Evolutionary conservation across 345 rosid species (phyloP).

Genomic region (Boechera stricta): DNA sequence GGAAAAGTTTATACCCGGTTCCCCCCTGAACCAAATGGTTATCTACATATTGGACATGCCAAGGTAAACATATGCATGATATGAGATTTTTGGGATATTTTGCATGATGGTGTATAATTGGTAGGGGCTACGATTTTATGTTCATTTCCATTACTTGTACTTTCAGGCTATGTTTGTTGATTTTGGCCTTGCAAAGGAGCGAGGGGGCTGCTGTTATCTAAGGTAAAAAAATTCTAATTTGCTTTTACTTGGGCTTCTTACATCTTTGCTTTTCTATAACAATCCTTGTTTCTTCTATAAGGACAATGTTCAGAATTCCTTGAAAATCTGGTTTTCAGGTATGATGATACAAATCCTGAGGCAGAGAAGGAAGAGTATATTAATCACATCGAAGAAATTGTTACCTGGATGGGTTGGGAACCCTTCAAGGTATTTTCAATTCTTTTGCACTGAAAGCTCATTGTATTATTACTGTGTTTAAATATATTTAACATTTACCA

Average conservation of each 20-base stretch:
- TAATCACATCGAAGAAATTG: constrained; percentile 94
- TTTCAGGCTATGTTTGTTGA: constrained; percentile 94
- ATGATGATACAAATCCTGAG: constrained; percentile 97
- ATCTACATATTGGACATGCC: constrained; percentile 98
- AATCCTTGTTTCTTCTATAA: constrained; percentile 8
- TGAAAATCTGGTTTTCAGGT: constrained; percentile 53
- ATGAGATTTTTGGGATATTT: constrained; percentile 10
- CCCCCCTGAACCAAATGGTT: constrained; percentile 99
- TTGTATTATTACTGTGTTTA: constrained; percentile 13
- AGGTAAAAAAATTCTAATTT: constrained; percentile 54
- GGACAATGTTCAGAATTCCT: not conserved
- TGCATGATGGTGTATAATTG: constrained; percentile 4
- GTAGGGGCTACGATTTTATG: constrained; percentile 12
- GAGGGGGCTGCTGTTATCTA: constrained; percentile 86
- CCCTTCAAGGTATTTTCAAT: constrained; percentile 74
- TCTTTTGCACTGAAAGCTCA: not conserved
- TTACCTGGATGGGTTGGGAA: constrained; percentile 97
- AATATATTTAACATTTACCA: constrained; percentile 27
- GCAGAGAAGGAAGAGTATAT: constrained; percentile 98
- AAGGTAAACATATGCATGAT: constrained; percentile 58
- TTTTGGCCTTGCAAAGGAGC: constrained; percentile 95
- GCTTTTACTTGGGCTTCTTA: constrained; percentile 17
- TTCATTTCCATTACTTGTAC: constrained; percentile 18
- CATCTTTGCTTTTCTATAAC: not conserved
- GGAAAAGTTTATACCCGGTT: constrained; percentile 85